Base-by-base conservation (phyloP, 2,329 filamentous ascomycete genomes). In the Penicillium sp. region DNA sequence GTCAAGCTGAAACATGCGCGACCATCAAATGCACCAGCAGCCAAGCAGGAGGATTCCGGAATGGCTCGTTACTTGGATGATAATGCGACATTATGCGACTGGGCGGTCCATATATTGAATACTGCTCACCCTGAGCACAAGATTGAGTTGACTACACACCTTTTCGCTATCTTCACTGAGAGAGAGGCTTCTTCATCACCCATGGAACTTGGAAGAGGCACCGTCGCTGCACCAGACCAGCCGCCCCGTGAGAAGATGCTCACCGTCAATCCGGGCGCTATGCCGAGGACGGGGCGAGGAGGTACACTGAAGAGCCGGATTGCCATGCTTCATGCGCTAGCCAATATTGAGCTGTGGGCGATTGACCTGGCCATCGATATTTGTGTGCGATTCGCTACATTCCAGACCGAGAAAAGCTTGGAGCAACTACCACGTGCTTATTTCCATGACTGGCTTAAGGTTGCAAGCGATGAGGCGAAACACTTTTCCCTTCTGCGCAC, bases 291-390 rank as follows among this genome's bases (percentile, higher is more conserved):
- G 2, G 73, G 77, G 40, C 71, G 72, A 44, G 77, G 75, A n/a
- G 77, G 77, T 6, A 75, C 69, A 5, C 53, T 76, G 27, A 79
- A 75, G 56, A 79, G 76, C 54, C 69, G 77, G 23, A 75, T 79
- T 43, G 69, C 74, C 18, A 79, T 79, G 74, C 68, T 79, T 6
- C 77, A 79, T 51, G 76, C 77, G 1, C 63, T 79, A n/a, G 77
- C 77, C 18, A 79, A 79, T 50, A 79, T 79, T 23, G 77, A 79
- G 61, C 70, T 77, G 23, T 79, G 77, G 77, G 77, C 77, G 1
- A 79, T 79, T 54, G 77, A 79, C 49, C 68, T 79, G 4, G 77
- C 77, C 9, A 74, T 79, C 25, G 77, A 79, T 60, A 79, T 79
- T 44, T 78, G 77, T 48, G 73, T 78, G 20, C 69, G 77, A 22